Conservation (phyloP, 2,329 filamentous ascomycete species). For the Arthroderma sp. region DNA sequence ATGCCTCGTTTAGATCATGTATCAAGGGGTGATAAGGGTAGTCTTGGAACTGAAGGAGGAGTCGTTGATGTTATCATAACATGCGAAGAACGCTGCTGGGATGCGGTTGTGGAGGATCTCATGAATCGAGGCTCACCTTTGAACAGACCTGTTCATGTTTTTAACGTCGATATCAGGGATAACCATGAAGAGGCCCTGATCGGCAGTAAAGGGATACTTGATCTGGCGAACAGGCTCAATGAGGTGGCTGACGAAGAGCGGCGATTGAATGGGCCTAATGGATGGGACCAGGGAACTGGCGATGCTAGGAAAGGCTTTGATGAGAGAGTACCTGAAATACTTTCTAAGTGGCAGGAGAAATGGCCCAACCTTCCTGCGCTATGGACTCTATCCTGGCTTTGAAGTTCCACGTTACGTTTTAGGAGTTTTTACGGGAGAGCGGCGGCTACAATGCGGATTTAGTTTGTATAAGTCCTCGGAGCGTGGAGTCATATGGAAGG, state of each 20-base stretch:
- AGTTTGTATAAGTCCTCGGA: background rate
- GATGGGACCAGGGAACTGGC: conserved; percentile 58
- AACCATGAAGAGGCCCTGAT: conserved; percentile 94
- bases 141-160: conserved; percentile 89
- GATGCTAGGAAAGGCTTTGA: conserved; percentile 68
- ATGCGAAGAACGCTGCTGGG: conserved; percentile 96
- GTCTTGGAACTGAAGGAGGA: conserved; percentile 70
- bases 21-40: conserved; percentile 58
- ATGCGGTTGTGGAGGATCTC: conserved; percentile 89
- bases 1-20: conserved; percentile 66
- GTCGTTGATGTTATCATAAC: conserved; percentile 92
- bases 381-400: conserved; percentile 96
- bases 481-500: conserved; percentile 4
- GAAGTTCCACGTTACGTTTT: conserved; percentile 19
- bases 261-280: conserved; percentile 48
- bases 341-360: conserved; percentile 85
- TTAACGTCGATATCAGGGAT: conserved; percentile 97
- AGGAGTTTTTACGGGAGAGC: background rate
- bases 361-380: conserved; percentile 85
- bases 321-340: conserved; percentile 79
- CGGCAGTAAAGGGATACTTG: conserved; percentile 81
- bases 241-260: conserved; percentile 66
- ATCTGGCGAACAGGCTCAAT: conserved; percentile 77
- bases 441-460: background rate
- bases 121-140: conserved; percentile 72